phyloP scores from a whole-genome alignment of 106 monocot species.

The Apostasia ramifera region DNA sequence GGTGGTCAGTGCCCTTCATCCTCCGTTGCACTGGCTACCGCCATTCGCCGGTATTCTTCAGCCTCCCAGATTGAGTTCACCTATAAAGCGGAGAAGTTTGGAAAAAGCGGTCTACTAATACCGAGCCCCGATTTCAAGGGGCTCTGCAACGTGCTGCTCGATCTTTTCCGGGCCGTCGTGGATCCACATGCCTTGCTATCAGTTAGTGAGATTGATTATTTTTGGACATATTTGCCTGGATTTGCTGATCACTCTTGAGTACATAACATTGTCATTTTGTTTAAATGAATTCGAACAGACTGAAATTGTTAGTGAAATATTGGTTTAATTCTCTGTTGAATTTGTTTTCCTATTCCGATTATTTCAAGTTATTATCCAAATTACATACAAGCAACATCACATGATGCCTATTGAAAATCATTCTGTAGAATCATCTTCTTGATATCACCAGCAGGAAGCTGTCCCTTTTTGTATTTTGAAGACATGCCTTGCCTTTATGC shows the following conservation, averaged over 20 bases:
- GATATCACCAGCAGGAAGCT: background rate
- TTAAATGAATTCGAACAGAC: no score
- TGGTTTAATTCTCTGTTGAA: no score
- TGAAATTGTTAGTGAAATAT: no score
- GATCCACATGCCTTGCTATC: conserved; percentile 48
- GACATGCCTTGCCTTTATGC: background rate
- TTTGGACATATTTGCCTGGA: no score
- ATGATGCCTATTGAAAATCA: no score
- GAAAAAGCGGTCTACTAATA: conserved; percentile 17
- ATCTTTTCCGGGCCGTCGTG: conserved; percentile 52
- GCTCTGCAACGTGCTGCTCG: conserved; percentile 57
- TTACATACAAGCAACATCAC: no score
- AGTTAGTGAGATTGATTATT: conserved; percentile 18
- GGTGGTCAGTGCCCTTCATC: conserved; percentile 20
- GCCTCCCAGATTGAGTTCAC: conserved; percentile 48
- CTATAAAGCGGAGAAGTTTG: conserved; percentile 25
- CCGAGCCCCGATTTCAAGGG: conserved; percentile 55
- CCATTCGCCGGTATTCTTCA: conserved; percentile 39
- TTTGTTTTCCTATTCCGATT: no score
- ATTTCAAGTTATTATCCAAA: no score
- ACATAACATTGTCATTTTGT: no score
- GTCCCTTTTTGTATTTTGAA: background rate
- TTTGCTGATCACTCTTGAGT: no score
- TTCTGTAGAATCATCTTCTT: background rate
- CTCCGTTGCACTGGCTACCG: conserved; percentile 39